Evolutionary conservation across 176 grass and related monocot genomes (phyloP).

Genomic region (Metroxylon sagu): DNA sequence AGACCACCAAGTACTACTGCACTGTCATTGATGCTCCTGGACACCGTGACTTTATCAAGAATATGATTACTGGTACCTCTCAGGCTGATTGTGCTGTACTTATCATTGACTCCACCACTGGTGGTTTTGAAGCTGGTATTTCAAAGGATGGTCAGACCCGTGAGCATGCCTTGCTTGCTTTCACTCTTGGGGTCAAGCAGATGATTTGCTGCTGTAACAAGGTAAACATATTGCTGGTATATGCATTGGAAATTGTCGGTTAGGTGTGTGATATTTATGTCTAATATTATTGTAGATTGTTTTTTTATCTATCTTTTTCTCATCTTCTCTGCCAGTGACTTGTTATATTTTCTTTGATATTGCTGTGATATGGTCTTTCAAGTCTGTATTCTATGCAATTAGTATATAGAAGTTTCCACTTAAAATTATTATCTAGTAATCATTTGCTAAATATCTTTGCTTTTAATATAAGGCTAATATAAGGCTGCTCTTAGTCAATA

Average conservation of each 20-base stretch:
- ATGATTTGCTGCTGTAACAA: conserved; percentile 96
- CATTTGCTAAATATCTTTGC: too few species aligned
- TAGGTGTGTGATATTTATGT: too few species aligned
- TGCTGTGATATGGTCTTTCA: too few species aligned
- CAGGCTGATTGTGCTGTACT: conserved; percentile 78
- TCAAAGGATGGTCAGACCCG: conserved; percentile 76
- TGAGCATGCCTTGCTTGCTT: conserved; percentile 74
- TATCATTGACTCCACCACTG: conserved; percentile 81
- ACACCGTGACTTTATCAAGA: conserved; percentile 81
- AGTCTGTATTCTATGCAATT: too few species aligned
- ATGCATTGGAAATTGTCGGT: too few species aligned
- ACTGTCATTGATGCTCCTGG: conserved; percentile 77
- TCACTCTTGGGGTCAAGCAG: conserved; percentile 74
- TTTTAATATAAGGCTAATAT: too few species aligned
- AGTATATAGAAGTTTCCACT: too few species aligned
- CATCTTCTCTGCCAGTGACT: background rate
- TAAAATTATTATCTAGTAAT: too few species aligned
- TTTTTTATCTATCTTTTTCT: background rate
- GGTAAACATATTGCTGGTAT: conserved; percentile 14
- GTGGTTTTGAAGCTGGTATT: conserved; percentile 85
- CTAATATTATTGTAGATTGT: too few species aligned
- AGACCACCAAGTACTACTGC: conserved; percentile 72
- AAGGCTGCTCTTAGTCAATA: too few species aligned
- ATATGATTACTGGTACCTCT: conserved; percentile 79
- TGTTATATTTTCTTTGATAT: too few species aligned